Evolutionary conservation across 2,329 filamentous ascomycete genomes (phyloP).

Genomic region (Incumbomyces delicatus): DNA sequence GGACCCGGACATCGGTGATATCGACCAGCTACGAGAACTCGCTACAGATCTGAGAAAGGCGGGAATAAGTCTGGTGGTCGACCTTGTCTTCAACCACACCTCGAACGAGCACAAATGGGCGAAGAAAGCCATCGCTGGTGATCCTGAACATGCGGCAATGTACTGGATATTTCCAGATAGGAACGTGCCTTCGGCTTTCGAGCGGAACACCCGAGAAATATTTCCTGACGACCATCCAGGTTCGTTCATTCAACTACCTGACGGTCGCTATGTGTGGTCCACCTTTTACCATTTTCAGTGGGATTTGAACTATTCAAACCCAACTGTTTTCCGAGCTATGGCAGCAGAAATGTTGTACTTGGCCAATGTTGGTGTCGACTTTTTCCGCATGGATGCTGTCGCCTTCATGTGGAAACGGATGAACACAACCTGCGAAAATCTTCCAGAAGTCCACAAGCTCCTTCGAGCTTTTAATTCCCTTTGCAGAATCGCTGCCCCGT

Average conservation of each 20-base stretch:
- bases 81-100: constrained; percentile 20
- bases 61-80: constrained; percentile 17
- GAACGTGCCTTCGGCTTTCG: constrained; percentile 17
- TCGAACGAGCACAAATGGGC: constrained; percentile 20
- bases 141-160: constrained; percentile 19
- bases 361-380: constrained; percentile 18
- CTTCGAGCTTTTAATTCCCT: constrained; percentile 19
- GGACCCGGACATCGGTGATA: constrained; percentile 13
- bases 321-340: constrained; percentile 18
- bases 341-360: constrained; percentile 19
- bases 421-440: constrained; percentile 20
- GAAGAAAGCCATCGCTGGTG: constrained; percentile 16
- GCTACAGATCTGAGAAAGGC: constrained; percentile 17
- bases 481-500: constrained; percentile 17
- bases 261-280: constrained; percentile 19
- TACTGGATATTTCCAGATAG: constrained; percentile 20
- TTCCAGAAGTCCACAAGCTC: constrained; percentile 20
- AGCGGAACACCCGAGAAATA: constrained; percentile 17
- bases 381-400: constrained; percentile 20
- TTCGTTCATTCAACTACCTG: constrained; percentile 19
- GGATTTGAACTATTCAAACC: constrained; percentile 20
- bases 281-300: constrained; percentile 21
- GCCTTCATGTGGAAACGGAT: constrained; percentile 22
- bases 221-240: constrained; percentile 19
- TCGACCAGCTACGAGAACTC: constrained; percentile 15